Evolutionary conservation across 2,329 filamentous ascomycete species (phyloP).

Genomic region (Penicillium sp.): DNA sequence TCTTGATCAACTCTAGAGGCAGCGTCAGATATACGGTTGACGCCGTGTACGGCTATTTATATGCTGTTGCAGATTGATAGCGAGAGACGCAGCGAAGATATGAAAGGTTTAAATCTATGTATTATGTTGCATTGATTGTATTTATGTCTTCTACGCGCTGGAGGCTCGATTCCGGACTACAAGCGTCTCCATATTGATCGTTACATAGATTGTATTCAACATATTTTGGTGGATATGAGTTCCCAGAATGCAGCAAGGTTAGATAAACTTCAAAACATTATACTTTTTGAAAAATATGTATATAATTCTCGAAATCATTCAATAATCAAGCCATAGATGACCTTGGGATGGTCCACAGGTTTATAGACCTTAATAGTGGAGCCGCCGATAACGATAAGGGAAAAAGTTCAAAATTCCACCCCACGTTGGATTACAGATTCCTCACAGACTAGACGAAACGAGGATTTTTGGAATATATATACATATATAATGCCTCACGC

Average conservation of each 20-base stretch:
- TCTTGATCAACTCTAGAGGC: neutral
- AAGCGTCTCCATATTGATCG: neutral
- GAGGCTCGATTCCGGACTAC: neutral
- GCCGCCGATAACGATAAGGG: constrained; percentile 9
- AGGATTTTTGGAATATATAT: neutral
- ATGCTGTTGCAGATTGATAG: rapidly evolving
- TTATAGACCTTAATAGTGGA: constrained; percentile 3
- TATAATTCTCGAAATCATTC: neutral
- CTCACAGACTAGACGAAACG: neutral
- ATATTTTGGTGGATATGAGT: neutral
- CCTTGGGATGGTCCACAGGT: too few species aligned
- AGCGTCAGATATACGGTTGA: neutral
- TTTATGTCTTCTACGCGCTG: neutral
- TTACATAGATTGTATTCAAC: neutral
- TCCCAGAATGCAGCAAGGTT: rapidly evolving
- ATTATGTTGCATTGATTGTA: neutral
- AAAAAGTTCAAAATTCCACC: constrained; percentile 8
- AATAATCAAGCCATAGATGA: too few species aligned
- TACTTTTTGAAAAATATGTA: too few species aligned
- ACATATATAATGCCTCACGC: constrained; percentile 6
- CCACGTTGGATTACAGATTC: neutral
- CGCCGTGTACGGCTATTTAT: neutral
- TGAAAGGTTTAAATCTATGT: neutral
- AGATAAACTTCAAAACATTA: rapidly evolving
- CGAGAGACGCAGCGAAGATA: rapidly evolving